Conservation (phyloP, 768 basidiomycete species). For the Suillus plorans region DNA sequence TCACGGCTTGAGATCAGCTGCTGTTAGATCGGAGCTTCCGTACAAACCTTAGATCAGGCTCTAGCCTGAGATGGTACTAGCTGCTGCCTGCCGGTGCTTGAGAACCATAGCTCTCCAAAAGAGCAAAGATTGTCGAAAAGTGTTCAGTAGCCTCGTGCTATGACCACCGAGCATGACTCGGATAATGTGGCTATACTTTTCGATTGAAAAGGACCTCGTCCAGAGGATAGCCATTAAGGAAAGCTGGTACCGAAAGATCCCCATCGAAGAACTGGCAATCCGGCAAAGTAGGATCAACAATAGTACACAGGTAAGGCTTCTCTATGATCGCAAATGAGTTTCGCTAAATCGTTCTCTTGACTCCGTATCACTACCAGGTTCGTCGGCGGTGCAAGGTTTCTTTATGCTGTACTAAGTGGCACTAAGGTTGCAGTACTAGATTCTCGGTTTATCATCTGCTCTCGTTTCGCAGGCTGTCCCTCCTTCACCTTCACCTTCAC, state of each 20-base stretch:
- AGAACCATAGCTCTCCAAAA: conserved; percentile 4
- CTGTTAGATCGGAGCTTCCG: conserved; percentile 30
- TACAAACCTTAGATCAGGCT: conserved; percentile 31
- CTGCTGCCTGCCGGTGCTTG: background rate
- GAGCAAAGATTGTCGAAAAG: conserved; percentile 1
- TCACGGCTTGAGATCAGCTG: conserved; percentile 19
- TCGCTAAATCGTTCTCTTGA: conserved; percentile 20
- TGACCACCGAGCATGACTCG: conserved; percentile 23
- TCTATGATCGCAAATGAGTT: conserved; percentile 12
- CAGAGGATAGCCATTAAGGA: conserved; percentile 30
- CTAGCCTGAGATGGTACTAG: background rate
- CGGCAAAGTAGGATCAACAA: conserved; percentile 26
- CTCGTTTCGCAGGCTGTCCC: conserved; percentile 13
- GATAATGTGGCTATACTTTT: conserved; percentile 4
- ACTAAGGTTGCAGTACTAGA: background rate
- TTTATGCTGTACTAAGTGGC: conserved; percentile 5
- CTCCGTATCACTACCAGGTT: conserved; percentile 11
- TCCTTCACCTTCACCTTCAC: conserved; percentile 4
- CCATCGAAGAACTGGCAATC: conserved; percentile 14
- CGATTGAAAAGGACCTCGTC: conserved; percentile 19
- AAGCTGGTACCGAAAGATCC: conserved; percentile 29
- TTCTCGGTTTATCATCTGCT: background rate
- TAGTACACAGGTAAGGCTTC: conserved; percentile 25
- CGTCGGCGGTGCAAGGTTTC: conserved; percentile 20
- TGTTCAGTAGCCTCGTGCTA: conserved; percentile 21